Evolutionary conservation across 768 basidiomycete species (phyloP).

Genomic region (Termitomyces sp.): DNA sequence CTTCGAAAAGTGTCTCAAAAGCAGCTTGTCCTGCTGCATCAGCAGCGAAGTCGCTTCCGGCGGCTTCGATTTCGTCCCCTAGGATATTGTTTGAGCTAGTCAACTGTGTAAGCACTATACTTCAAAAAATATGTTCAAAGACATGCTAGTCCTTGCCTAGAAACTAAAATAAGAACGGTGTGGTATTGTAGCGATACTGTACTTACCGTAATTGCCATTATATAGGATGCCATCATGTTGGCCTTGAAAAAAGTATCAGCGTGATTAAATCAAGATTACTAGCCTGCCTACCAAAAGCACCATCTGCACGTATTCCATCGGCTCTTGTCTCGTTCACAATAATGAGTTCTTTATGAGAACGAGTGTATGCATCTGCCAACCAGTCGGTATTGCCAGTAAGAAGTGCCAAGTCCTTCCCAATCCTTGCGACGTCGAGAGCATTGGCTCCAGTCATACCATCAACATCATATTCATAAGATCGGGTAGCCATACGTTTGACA

Average conservation of each 20-base stretch:
- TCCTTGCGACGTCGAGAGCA: constrained; percentile 51
- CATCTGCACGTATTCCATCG: constrained; percentile 59
- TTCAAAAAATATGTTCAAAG: neutral
- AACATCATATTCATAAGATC: constrained; percentile 38
- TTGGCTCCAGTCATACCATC: constrained; percentile 49
- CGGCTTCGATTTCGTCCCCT: constrained; percentile 53
- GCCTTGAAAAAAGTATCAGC: constrained; percentile 17
- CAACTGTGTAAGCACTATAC: neutral
- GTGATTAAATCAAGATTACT: neutral
- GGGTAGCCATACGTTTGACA: constrained; percentile 34
- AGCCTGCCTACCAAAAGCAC: constrained; percentile 35
- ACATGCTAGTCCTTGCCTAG: constrained; percentile 41
- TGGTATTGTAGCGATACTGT: neutral
- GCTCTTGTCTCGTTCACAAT: constrained; percentile 41
- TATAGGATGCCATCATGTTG: constrained; percentile 64
- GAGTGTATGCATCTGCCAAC: constrained; percentile 41
- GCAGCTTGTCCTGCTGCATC: constrained; percentile 35
- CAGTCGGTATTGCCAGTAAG: constrained; percentile 37
- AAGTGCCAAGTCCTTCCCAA: constrained; percentile 49
- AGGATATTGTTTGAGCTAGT: constrained; percentile 56
- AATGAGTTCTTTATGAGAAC: constrained; percentile 49
- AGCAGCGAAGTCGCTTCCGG: constrained; percentile 54
- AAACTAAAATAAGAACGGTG: constrained; percentile 10
- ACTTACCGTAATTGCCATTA: constrained; percentile 65
- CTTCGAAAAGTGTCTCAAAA: constrained; percentile 25